A percentile compares a stretch with the other conserved stretches of the same genome.
Conservation (phyloP, 176 grass and related monocot species). For the Oryza australiensis region DNA sequence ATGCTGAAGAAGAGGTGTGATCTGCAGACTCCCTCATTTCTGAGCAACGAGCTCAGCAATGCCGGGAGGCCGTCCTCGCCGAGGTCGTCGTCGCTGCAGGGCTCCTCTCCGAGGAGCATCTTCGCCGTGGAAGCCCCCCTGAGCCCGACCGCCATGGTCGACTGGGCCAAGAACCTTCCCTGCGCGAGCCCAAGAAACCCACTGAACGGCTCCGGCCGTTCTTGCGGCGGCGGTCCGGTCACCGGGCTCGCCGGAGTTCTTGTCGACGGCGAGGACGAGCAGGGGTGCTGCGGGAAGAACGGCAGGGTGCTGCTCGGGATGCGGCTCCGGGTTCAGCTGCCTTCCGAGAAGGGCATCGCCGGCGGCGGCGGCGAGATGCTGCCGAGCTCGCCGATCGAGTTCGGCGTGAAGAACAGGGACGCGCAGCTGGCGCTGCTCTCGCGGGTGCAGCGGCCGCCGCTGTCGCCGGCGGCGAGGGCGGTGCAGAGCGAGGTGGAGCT, state of each 20-base stretch:
- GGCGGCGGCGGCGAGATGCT: not conserved
- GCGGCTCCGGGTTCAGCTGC: slow-evolving; percentile 46
- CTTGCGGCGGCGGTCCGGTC: not conserved
- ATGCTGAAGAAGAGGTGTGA: slow-evolving; percentile 44
- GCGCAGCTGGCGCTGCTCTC: slow-evolving; percentile 63
- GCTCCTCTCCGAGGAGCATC: not conserved
- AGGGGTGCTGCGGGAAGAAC: not conserved
- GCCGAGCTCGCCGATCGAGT: slow-evolving; percentile 59
- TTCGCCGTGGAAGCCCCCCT: not conserved
- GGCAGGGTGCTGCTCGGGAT: slow-evolving; percentile 43
- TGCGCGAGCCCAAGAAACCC: slow-evolving; percentile 6
- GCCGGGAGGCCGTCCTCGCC: not conserved
- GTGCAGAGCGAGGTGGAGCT: slow-evolving; percentile 45
- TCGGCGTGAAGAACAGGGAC: slow-evolving; percentile 70
- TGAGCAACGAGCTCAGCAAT: not conserved
- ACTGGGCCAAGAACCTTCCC: slow-evolving; percentile 9
- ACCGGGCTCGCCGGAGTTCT: slow-evolving; percentile 37
- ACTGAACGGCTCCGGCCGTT: not conserved
- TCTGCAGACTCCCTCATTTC: not conserved
- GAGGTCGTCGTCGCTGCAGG: slow-evolving; percentile 24
- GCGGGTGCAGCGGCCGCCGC: slow-evolving; percentile 45
- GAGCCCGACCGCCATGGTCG: not conserved
- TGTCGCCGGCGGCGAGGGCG: slow-evolving; percentile 28
- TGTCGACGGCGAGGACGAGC: slow-evolving; percentile 19
- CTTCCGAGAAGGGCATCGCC: not conserved